A percentile compares a stretch with the other conserved stretches of the same genome.
Conservation (phyloP, 2,329 filamentous ascomycete species). For the Pseudocercospora fuligena region DNA sequence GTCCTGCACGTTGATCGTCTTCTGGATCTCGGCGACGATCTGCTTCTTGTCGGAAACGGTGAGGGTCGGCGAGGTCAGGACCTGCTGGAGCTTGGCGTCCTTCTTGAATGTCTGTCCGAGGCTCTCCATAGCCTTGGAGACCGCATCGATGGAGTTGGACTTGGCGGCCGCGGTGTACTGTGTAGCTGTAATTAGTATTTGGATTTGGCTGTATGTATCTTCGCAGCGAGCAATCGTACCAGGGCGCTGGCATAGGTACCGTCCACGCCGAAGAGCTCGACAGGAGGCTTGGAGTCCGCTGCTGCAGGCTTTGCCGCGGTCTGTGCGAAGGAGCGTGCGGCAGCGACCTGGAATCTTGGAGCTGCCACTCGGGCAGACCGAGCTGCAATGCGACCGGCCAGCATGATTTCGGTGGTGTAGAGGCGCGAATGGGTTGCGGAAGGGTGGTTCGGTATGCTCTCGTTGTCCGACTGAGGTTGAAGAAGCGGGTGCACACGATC, state of each 20-base stretch:
- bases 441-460: background rate
- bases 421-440: constrained; percentile 12
- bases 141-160: constrained; percentile 80
- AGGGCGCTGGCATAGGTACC: constrained; percentile 98
- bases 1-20: constrained; percentile 71
- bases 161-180: constrained; percentile 97
- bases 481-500: background rate
- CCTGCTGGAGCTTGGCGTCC: constrained; percentile 77
- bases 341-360: constrained; percentile 64
- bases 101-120: constrained; percentile 76
- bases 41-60: constrained; percentile 77
- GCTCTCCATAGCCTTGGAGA: constrained; percentile 75
- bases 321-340: constrained; percentile 77
- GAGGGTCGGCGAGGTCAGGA: constrained; percentile 83
- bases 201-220: background rate
- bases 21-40: constrained; percentile 86
- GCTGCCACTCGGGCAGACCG: constrained; percentile 61
- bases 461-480: constrained; percentile 4
- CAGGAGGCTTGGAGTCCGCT: constrained; percentile 76
- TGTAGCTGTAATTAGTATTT: background rate
- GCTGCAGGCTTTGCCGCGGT: constrained; percentile 57
- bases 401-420: constrained; percentile 51
- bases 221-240: constrained; percentile 64
- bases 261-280: constrained; percentile 92
- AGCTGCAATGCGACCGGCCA: constrained; percentile 61